These are phyloP conservation scores for Melaleuca quinquenervia DNA, from an alignment of 345 rosid species.

Conservation along the genomic window DNA sequence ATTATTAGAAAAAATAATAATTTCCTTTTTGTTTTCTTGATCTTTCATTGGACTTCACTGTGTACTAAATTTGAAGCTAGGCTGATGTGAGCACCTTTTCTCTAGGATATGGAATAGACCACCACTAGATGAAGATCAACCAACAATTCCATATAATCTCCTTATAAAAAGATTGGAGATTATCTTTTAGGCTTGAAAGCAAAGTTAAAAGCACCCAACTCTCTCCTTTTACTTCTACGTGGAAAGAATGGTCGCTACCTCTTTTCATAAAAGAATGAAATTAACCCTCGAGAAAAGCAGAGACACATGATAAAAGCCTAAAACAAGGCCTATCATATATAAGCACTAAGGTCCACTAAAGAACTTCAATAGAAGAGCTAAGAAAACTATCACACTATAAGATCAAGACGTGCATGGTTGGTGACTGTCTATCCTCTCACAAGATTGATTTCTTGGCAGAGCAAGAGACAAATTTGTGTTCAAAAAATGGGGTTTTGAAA, in stretches of 20 bases:
- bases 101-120: background rate
- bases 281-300: background rate
- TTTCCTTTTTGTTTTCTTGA: background rate
- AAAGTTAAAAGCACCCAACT: constrained; percentile 6
- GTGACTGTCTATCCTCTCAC: background rate
- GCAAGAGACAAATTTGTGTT: constrained; percentile 1
- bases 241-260: background rate
- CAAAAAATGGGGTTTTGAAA: background rate
- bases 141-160: background rate
- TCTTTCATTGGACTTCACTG: background rate
- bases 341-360: background rate
- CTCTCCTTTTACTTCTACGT: background rate
- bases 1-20: background rate
- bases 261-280: background rate
- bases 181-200: constrained; percentile 8
- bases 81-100: background rate
- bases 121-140: background rate
- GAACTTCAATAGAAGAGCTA: background rate
- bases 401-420: background rate
- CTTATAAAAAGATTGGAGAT: constrained; percentile 3
- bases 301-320: background rate
- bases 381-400: background rate
- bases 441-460: background rate
- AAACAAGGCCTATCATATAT: background rate
- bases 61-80: background rate